Conservation (phyloP, 805 yeast genomes). For the Tetrapisispora nanseiensis region DNA sequence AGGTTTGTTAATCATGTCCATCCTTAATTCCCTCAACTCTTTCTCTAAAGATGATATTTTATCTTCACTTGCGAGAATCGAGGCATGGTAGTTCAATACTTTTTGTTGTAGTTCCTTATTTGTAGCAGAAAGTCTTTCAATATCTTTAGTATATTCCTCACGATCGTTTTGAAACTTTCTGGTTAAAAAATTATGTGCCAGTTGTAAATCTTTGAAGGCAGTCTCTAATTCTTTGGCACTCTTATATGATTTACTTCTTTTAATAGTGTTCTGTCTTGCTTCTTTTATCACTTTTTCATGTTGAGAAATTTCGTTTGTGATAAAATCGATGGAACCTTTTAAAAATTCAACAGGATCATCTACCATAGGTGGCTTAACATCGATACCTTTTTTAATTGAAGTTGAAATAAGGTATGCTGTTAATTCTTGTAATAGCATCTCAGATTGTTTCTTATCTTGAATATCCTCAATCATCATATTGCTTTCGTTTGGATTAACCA, state of each 20-base stretch:
- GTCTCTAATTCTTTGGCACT: constrained; percentile 29
- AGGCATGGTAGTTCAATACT: constrained; percentile 32
- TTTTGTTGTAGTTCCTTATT: constrained; percentile 43
- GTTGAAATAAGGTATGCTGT: constrained; percentile 25
- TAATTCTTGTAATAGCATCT: constrained; percentile 17
- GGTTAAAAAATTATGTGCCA: constrained; percentile 60
- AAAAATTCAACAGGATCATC: constrained; percentile 21
- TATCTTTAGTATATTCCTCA: constrained; percentile 41
- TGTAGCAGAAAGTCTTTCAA: constrained; percentile 45
- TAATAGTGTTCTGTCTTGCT: constrained; percentile 2
- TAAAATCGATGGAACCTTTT: constrained; percentile 22
- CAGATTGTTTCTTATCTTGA: constrained; percentile 2
- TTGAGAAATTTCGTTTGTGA: constrained; percentile 6
- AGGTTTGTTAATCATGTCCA: constrained; percentile 13
- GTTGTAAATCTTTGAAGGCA: constrained; percentile 58
- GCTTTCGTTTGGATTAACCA: not conserved
- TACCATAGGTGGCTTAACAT: constrained; percentile 16
- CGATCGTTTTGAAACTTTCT: constrained; percentile 62
- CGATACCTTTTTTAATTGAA: constrained; percentile 22
- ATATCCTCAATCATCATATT: not conserved
- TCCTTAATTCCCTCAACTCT: constrained; percentile 28
- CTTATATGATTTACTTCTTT: constrained; percentile 5
- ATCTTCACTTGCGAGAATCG: constrained; percentile 31
- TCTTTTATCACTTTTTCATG: constrained; percentile 1
- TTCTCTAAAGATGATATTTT: constrained; percentile 30